phyloP scores from a whole-genome alignment of 768 basidiomycete species.

The Rhodosporidiobolus odoratus region DNA sequence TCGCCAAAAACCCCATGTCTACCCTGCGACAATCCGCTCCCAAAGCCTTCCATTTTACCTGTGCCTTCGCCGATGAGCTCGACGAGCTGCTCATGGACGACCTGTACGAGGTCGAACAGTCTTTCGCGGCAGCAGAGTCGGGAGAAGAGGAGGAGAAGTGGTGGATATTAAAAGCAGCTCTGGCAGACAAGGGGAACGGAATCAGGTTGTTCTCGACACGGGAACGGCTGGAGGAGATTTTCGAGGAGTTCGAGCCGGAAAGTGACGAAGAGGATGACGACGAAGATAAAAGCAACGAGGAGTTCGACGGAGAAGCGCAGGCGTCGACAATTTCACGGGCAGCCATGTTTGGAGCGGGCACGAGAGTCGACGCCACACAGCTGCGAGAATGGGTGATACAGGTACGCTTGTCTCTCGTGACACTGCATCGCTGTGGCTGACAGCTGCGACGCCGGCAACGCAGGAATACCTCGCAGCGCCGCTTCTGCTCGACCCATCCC shows the following conservation, averaged over 20 bases:
- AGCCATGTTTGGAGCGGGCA: slow-evolving; percentile 42
- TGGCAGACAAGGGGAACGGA: slow-evolving; percentile 94
- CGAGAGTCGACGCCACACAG: slow-evolving; percentile 70
- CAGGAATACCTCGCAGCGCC: slow-evolving; percentile 83
- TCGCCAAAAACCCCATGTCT: slow-evolving; percentile 64
- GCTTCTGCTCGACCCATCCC: slow-evolving; percentile 64
- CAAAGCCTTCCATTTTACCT: slow-evolving; percentile 72
- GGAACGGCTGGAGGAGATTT: slow-evolving; percentile 64
- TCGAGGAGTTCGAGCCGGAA: slow-evolving; percentile 66
- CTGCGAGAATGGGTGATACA: slow-evolving; percentile 94
- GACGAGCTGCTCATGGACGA: slow-evolving; percentile 92
- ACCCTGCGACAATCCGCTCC: slow-evolving; percentile 59
- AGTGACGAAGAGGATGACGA: slow-evolving; percentile 37
- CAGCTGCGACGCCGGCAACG: neutral
- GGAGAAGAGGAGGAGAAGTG: slow-evolving; percentile 51
- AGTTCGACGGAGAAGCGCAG: neutral
- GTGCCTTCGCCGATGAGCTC: slow-evolving; percentile 86
- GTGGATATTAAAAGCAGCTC: slow-evolving; percentile 97
- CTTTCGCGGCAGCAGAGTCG: slow-evolving; percentile 53
- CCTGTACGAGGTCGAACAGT: slow-evolving; percentile 72
- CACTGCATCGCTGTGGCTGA: neutral
- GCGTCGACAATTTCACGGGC: slow-evolving; percentile 2
- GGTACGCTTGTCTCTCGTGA: slow-evolving; percentile 51
- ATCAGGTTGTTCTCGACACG: slow-evolving; percentile 82
- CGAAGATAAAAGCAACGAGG: slow-evolving; percentile 26